Evolutionary conservation across 139 green algal species (phyloP), one percentile per base, ranked within the genome.

Genomic region (Trebouxia sp.): DNA sequence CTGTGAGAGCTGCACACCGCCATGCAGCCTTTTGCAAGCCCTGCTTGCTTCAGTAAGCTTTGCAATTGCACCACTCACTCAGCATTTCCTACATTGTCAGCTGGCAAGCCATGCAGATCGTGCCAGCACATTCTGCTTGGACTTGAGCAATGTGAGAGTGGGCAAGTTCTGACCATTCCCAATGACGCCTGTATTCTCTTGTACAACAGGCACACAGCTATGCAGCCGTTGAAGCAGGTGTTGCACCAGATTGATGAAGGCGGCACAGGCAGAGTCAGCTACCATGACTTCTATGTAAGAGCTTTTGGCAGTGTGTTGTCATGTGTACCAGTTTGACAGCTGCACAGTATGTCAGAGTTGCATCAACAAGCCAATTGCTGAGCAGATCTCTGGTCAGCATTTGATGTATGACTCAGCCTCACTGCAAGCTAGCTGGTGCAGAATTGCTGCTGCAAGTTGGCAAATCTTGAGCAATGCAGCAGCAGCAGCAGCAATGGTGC

Each of bases 201-300:
- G 47, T 72, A 35, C 35, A n/a, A n/a, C n/a, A 72, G 62, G 62
- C 62, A 72, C 37, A 72, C 62, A 43, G 62, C 74, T 30, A 53
- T 79, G 74, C 47, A 65, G 43, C 35, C 47, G 22, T 20, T 79
- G 42, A 79, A 79, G 74, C 47, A 79, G 30, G 32, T 79, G 6
- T 66, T 79, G 35, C 20, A 41, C 42, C 42, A 79, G 20, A 79
- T 79, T 67, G 47, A 79, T 15, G 47, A 65, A 38, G 45, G 50
- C 17, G 45, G 74, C 11, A 79, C 6, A 45, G 74, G 74, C n/a
- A 42, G 74, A 15, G 48, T 79, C 45, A 79, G 74, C 47, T 79
- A 79, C 28, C 26, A 62, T 15, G 74, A 79, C 42, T 79, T 79
- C 20, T 65, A 79, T 65, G 74, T 79, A 41, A 79, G 74, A 22